Evolutionary conservation across 2,329 filamentous ascomycete species (phyloP), one percentile per base, ranked within the genome.

Genomic region (Tolypocladium album): DNA sequence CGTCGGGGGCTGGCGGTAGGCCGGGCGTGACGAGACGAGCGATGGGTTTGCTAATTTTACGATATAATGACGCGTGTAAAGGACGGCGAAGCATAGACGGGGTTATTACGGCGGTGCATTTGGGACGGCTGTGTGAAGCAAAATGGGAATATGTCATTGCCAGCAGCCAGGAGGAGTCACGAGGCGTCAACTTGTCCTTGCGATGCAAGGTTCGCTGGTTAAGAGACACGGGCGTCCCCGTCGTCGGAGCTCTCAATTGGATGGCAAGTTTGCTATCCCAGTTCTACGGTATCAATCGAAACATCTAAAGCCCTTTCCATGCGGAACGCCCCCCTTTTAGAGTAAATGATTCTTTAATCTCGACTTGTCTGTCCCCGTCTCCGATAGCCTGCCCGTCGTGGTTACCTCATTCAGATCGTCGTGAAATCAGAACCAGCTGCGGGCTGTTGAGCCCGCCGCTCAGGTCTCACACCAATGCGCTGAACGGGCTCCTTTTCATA

Each of bases 401-500:
- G 6, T 3, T 5, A 15, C 12, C 24, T 50, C 47, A 27, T 24
- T 52, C 27, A 9, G 15, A 17, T 17, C 27, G 27, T n/a, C 15
- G 27, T 34, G 47, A 9, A 20, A n/a, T 34, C 24, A 3, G 27
- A 31, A 31, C 27, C 27, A 31, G 27, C 27, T 5, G 11, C 36
- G 36, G 11, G 36, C 12, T n/a, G 50, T 22, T 22, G 50, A n/a
- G 50, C 50, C 47, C 9, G 31, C 50, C 2, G 50, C 50, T 20
- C 17, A 52, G 15, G 31, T 9, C 12, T 53, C 31, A 53, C 31
- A 22, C 50, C 31, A 53, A 53, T 17, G 83, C 74, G 66, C 82
- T 85, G 69, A 96, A 97, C 0, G 91, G 92, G 69, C 89, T 92
- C 66, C 86, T 89, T 58, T 86, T 85, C 79, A 94, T 91, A 66